Evolutionary conservation across 164 flowering plant genomes (phyloP).

Genomic region (Santalum album): DNA sequence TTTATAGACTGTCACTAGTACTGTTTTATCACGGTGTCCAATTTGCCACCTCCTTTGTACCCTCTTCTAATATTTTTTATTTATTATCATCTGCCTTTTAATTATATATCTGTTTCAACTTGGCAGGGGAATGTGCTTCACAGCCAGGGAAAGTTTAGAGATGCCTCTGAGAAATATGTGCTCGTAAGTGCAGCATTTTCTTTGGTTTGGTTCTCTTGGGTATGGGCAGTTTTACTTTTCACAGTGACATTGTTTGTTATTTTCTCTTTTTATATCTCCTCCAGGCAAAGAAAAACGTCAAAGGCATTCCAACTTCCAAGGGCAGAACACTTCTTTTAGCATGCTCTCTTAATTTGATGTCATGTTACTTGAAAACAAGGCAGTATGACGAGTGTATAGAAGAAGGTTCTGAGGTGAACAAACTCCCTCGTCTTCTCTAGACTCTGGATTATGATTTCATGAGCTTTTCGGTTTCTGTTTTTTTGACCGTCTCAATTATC

Average conservation of each 20-base stretch:
- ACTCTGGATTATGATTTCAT: not conserved
- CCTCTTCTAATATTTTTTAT: too few relatives aligned
- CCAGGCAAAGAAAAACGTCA: constrained; percentile 79
- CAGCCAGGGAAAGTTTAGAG: constrained; percentile 56
- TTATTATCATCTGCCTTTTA: too few relatives aligned
- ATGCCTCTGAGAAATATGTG: constrained; percentile 69
- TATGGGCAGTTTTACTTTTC: not conserved
- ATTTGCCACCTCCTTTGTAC: too few relatives aligned
- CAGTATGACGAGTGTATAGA: constrained; percentile 76
- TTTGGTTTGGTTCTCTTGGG: not conserved
- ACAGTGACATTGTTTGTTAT: not conserved
- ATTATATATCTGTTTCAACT: not conserved
- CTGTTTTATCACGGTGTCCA: too few relatives aligned
- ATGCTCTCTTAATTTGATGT: constrained; percentile 93
- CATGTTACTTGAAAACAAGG: constrained; percentile 80
- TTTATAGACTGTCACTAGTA: too few relatives aligned
- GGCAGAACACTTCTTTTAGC: constrained; percentile 50
- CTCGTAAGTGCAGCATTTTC: constrained; percentile 40
- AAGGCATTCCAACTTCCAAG: constrained; percentile 43
- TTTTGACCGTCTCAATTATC: not conserved
- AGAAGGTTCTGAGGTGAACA: constrained; percentile 90
- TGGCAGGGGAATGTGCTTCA: constrained; percentile 90
- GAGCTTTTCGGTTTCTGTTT: not conserved
- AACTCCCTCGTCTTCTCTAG: not conserved
- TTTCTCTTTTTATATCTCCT: constrained; percentile 6